These are phyloP conservation scores for Nitzschia inconspicua DNA, from an alignment of 108 stramenopile genomes.

Conservation along the genomic window DNA sequence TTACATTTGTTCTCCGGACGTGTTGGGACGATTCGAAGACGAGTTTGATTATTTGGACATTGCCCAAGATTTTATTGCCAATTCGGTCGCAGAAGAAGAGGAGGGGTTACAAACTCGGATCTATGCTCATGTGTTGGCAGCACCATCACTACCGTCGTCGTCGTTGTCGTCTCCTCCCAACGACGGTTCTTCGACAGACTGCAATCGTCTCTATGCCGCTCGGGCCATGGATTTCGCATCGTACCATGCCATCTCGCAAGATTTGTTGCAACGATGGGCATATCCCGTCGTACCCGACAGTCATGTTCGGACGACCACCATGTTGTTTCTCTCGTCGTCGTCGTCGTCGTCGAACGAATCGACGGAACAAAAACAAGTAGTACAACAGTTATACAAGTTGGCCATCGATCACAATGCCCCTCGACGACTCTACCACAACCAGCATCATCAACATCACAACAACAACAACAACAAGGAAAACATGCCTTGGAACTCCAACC, in stretches of 20 bases:
- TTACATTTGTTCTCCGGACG: constrained; percentile 96
- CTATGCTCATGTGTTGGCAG: constrained; percentile 76
- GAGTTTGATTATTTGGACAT: constrained; percentile 96
- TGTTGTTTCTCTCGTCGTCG: too few species aligned
- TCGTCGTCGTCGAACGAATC: too few species aligned
- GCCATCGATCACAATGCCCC: constrained; percentile 7
- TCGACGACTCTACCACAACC: constrained; percentile 37
- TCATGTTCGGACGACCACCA: constrained; percentile 8
- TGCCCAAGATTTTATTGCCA: constrained; percentile 83
- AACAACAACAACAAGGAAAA: background rate
- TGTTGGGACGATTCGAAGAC: constrained; percentile 92
- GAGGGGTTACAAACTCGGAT: constrained; percentile 90
- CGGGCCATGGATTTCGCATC: constrained; percentile 83
- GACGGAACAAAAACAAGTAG: background rate
- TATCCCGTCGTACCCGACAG: constrained; percentile 94
- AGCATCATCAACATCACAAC: constrained; percentile 45
- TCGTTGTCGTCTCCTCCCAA: too few species aligned
- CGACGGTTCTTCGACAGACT: background rate
- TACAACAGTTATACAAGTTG: constrained; percentile 6
- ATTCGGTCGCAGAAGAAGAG: constrained; percentile 93
- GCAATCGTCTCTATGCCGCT: constrained; percentile 68
- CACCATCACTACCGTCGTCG: too few species aligned
- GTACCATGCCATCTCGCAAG: constrained; percentile 83
- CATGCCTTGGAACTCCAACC: constrained; percentile 13
- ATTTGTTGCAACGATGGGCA: constrained; percentile 89